phyloP scores from a whole-genome alignment of 805 yeast genomes.

The Vanderwaltozyma tropicalis region DNA sequence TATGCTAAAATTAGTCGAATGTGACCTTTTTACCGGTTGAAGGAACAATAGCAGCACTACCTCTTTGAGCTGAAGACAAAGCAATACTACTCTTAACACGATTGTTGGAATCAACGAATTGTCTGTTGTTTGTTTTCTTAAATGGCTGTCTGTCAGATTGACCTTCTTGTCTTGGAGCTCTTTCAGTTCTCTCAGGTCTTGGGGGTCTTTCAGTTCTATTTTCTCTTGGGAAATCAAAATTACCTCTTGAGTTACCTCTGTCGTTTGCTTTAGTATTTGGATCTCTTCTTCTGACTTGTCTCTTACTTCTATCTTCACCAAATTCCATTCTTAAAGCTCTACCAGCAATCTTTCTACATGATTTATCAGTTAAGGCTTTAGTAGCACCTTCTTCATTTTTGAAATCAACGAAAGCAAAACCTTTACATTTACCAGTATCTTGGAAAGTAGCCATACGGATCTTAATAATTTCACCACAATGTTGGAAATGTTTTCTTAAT shows the following conservation, averaged over 20 bases:
- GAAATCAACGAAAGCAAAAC: conserved; percentile 89
- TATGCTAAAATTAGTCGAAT: conserved; percentile 37
- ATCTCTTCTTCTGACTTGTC: conserved; percentile 38
- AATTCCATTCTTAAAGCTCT: conserved; percentile 77
- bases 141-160: conserved; percentile 19
- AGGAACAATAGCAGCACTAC: conserved; percentile 76
- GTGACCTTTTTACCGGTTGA: conserved; percentile 81
- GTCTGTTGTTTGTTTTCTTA: conserved; percentile 13
- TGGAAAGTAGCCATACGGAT: conserved; percentile 97
- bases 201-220: no score
- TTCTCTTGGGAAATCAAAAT: conserved; percentile 15
- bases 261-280: conserved; percentile 18
- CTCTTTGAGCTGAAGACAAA: conserved; percentile 80
- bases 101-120: conserved; percentile 30
- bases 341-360: conserved; percentile 55
- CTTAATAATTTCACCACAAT: conserved; percentile 76
- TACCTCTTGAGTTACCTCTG: conserved; percentile 21
- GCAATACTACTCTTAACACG: conserved; percentile 74
- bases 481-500: conserved; percentile 73
- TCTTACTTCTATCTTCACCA: conserved; percentile 89
- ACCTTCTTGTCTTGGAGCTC: conserved; percentile 4
- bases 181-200: conserved; percentile 5
- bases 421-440: conserved; percentile 93
- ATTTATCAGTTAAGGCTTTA: conserved; percentile 63
- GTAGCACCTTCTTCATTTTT: conserved; percentile 73